phyloP scores from a whole-genome alignment of 2,329 filamentous ascomycete species.

The Paecilomyces sp. region DNA sequence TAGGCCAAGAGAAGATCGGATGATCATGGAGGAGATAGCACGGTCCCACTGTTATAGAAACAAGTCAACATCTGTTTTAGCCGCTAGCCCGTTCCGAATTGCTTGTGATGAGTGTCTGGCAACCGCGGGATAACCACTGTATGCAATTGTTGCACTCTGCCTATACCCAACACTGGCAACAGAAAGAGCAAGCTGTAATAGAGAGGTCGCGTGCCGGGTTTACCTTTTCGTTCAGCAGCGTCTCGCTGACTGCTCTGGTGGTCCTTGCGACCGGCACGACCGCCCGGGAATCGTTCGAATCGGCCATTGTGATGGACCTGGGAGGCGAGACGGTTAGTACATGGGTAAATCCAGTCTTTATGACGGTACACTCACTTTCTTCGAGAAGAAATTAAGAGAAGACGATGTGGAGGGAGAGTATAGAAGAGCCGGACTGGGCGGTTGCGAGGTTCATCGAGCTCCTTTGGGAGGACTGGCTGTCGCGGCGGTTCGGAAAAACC shows the following conservation, averaged over 20 bases:
- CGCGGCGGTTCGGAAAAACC: constrained; percentile 31
- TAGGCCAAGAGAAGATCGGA: constrained; percentile 92
- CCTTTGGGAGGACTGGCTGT: background rate
- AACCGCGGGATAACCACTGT: background rate
- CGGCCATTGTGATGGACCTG: constrained; percentile 45
- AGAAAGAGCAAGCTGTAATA: background rate
- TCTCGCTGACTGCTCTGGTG: constrained; percentile 83
- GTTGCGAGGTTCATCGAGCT: constrained; percentile 2
- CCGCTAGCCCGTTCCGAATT: background rate
- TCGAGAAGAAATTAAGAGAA: background rate
- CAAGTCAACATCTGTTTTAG: background rate
- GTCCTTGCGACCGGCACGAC: constrained; percentile 62
- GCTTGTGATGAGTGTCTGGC: background rate
- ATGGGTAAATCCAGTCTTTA: background rate
- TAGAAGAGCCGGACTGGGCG: background rate
- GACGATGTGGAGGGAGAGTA: background rate
- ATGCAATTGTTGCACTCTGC: background rate
- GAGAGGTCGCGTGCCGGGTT: background rate
- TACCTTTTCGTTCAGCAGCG: constrained; percentile 99
- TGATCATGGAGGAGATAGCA: constrained; percentile 93
- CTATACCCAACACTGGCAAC: background rate
- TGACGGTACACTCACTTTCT: background rate
- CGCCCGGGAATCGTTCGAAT: constrained; percentile 47
- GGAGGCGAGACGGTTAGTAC: constrained; percentile 9
- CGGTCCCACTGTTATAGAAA: constrained; percentile 74